Percentiles rank a stretch among this genome's conserved stretches.
These are phyloP conservation scores for Nicotiana rustica DNA, from an alignment of 305 asterid genomes.

Conservation along the genomic window DNA sequence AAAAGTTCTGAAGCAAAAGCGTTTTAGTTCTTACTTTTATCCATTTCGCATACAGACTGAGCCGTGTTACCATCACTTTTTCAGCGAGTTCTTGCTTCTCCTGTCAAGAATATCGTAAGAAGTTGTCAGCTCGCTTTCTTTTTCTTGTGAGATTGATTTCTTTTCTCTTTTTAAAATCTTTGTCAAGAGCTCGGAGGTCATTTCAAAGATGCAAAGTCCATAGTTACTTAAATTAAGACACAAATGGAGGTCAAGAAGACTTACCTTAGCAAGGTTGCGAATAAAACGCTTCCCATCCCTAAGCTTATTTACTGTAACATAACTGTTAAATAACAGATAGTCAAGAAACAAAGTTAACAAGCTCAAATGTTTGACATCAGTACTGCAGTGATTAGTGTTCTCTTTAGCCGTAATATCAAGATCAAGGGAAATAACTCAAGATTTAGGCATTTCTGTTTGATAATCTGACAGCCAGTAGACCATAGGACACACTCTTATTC, in stretches of 20 bases:
- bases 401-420: neutral
- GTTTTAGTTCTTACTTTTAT: constrained; percentile 57
- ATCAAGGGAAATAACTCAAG: neutral
- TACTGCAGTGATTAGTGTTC: neutral
- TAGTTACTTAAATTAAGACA: constrained; percentile 11
- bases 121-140: neutral
- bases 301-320: constrained; percentile 63
- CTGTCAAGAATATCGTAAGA: constrained; percentile 46
- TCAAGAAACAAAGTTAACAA: constrained; percentile 1
- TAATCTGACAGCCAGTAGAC: neutral
- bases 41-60: constrained; percentile 91
- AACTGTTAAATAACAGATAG: constrained; percentile 49
- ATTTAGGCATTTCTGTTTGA: neutral
- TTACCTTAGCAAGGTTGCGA: constrained; percentile 83
- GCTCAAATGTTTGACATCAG: neutral
- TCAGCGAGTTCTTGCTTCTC: constrained; percentile 89
- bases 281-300: constrained; percentile 76
- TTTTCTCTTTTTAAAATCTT: neutral
- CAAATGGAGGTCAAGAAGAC: neutral
- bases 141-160: neutral
- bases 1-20: neutral
- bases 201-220: constrained; percentile 3
- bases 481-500: neutral
- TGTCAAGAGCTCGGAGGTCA: constrained; percentile 1
- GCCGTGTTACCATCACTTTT: constrained; percentile 95